These are phyloP conservation scores for Globisporangium cederbergense DNA, from an alignment of 352 stramenopile species.

Conservation along the genomic window DNA sequence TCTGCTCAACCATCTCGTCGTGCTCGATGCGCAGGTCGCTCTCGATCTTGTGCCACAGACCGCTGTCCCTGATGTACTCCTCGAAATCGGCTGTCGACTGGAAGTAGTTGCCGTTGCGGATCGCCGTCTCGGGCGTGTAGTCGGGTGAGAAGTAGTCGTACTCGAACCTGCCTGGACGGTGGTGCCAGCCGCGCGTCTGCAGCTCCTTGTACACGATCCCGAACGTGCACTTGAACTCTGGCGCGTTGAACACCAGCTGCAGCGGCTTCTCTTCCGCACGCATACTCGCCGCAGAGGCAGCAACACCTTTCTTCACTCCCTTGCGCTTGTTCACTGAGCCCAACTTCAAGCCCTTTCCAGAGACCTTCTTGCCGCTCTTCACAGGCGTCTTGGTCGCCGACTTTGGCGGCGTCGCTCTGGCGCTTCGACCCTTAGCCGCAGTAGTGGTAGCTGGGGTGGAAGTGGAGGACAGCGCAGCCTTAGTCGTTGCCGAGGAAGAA, in stretches of 20 bases:
- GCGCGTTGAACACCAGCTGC: constrained; percentile 37
- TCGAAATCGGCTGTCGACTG: constrained; percentile 55
- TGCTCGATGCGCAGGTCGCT: constrained; percentile 51
- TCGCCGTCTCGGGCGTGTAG: constrained; percentile 50
- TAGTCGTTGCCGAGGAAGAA: neutral
- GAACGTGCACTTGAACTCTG: constrained; percentile 70
- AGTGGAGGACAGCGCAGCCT: neutral
- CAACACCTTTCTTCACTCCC: constrained; percentile 6
- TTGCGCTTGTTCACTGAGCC: constrained; percentile 20
- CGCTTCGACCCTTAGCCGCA: constrained; percentile 1
- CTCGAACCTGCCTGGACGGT: constrained; percentile 57
- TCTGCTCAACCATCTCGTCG: constrained; percentile 41
- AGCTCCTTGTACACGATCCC: constrained; percentile 61
- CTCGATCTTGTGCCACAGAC: constrained; percentile 59
- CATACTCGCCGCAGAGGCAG: constrained; percentile 5
- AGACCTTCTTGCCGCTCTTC: constrained; percentile 27
- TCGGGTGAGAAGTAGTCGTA: constrained; percentile 82
- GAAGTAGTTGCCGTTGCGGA: constrained; percentile 64
- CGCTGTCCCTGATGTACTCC: constrained; percentile 53
- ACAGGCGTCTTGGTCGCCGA: constrained; percentile 13
- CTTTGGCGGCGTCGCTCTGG: constrained; percentile 21
- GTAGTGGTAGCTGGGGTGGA: neutral
- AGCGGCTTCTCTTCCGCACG: constrained; percentile 22
- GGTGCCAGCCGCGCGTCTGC: constrained; percentile 55
- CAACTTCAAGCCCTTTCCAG: constrained; percentile 14